phyloP scores from a whole-genome alignment of 768 basidiomycete genomes.

The Amanita rubescens region DNA sequence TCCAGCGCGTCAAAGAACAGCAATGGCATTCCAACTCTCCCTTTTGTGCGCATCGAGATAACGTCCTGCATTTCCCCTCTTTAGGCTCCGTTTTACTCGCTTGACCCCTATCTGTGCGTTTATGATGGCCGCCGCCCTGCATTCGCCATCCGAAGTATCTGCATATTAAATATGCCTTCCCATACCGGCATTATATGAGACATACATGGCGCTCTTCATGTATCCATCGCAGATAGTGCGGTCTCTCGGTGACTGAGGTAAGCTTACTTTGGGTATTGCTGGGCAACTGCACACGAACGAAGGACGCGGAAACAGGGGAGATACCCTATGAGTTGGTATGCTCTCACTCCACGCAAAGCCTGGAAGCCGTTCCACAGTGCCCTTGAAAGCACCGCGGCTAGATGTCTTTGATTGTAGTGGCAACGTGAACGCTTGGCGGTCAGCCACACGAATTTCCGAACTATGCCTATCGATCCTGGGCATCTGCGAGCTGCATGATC shows the following conservation, averaged over 20 bases:
- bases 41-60: too few relatives aligned
- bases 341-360: too few relatives aligned
- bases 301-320: not conserved
- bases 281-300: not conserved
- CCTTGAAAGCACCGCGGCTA: constrained; percentile 1
- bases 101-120: not conserved
- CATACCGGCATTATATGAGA: not conserved
- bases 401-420: not conserved
- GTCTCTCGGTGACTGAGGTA: not conserved
- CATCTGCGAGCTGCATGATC: too few relatives aligned
- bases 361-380: not conserved
- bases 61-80: too few relatives aligned
- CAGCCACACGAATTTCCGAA: not conserved
- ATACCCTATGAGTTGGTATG: not conserved
- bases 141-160: too few relatives aligned
- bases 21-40: too few relatives aligned
- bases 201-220: not conserved
- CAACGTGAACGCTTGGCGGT: constrained; percentile 1
- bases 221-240: not conserved
- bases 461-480: not conserved
- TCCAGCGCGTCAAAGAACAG: too few relatives aligned
- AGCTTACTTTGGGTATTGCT: not conserved
- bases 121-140: not conserved
- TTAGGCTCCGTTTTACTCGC: not conserved
- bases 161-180: too few relatives aligned